Evolutionary conservation across 495 filamentous ascomycete genomes (phyloP).

Genomic region (Penicillium coffeae): DNA sequence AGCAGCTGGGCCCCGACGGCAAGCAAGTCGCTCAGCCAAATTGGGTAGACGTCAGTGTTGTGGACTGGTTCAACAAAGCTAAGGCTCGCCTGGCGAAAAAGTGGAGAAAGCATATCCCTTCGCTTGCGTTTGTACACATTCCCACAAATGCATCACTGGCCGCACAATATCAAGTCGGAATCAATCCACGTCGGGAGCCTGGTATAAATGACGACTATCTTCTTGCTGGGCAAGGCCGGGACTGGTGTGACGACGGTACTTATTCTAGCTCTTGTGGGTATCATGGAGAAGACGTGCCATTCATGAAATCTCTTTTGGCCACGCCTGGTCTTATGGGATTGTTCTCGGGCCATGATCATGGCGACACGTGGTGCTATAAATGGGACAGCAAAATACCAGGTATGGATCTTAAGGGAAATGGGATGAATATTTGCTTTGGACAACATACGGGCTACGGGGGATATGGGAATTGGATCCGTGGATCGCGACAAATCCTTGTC

Average conservation of each 20-base stretch:
- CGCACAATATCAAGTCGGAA: slow-evolving; percentile 40
- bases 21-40: slow-evolving; percentile 29
- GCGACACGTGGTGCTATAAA: slow-evolving; percentile 54
- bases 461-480: slow-evolving; percentile 62
- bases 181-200: slow-evolving; percentile 43
- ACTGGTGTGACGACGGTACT: slow-evolving; percentile 26
- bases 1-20: slow-evolving; percentile 30
- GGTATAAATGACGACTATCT: slow-evolving; percentile 63
- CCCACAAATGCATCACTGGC: slow-evolving; percentile 52
- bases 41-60: slow-evolving; percentile 41
- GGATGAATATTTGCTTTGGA: slow-evolving; percentile 56
- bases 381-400: slow-evolving; percentile 25
- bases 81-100: slow-evolving; percentile 35
- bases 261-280: slow-evolving; percentile 15
- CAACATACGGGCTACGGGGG: slow-evolving; percentile 66
- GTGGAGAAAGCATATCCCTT: slow-evolving; percentile 48
- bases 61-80: slow-evolving; percentile 54
- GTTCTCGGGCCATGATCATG: slow-evolving; percentile 67
- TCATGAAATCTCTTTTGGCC: slow-evolving; percentile 56
- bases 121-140: slow-evolving; percentile 67
- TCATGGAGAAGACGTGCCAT: slow-evolving; percentile 52
- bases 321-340: slow-evolving; percentile 54
- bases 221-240: slow-evolving; percentile 51
- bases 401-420: slow-evolving; percentile 31
- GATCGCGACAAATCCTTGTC: slow-evolving; percentile 31